Evolutionary conservation across 768 basidiomycete genomes (phyloP).

Genomic region (Panellus pusillus): DNA sequence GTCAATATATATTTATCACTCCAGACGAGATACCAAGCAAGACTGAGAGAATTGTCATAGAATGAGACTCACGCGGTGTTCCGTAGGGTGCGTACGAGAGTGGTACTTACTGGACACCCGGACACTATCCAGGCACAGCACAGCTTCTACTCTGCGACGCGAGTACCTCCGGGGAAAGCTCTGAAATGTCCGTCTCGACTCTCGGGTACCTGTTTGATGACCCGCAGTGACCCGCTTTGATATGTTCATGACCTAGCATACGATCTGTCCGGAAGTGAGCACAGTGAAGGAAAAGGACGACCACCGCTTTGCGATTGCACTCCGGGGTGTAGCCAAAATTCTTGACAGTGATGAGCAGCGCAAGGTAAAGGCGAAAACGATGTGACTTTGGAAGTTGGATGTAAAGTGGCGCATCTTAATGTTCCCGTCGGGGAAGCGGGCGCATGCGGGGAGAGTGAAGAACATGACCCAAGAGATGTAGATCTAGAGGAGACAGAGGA

Average conservation of each 20-base stretch:
- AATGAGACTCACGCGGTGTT: too few species aligned
- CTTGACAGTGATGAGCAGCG: constrained; percentile 13
- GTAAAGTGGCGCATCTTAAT: constrained; percentile 15
- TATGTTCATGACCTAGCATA: constrained; percentile 13
- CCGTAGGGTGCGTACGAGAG: too few species aligned
- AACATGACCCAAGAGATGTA: constrained; percentile 22
- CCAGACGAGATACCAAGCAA: too few species aligned
- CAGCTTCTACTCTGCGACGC: too few species aligned
- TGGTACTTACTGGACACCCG: too few species aligned
- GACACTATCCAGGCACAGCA: too few species aligned
- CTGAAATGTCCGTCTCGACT: too few species aligned
- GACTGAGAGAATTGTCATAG: too few species aligned
- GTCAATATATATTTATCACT: too few species aligned
- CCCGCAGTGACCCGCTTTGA: neutral
- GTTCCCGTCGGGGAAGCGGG: constrained; percentile 10
- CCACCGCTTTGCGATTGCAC: constrained; percentile 9
- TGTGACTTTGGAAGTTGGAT: constrained; percentile 23
- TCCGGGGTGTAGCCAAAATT: neutral
- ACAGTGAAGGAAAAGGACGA: constrained; percentile 20
- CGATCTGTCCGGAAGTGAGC: constrained; percentile 15
- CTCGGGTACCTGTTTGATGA: neutral
- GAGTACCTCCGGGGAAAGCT: too few species aligned
- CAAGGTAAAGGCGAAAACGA: constrained; percentile 21
- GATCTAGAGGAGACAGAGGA: constrained; percentile 23
- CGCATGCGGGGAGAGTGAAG: constrained; percentile 18